These are phyloP conservation scores for Vitis cinerea DNA, from an alignment of 164 flowering plant species.

Conservation along the genomic window DNA sequence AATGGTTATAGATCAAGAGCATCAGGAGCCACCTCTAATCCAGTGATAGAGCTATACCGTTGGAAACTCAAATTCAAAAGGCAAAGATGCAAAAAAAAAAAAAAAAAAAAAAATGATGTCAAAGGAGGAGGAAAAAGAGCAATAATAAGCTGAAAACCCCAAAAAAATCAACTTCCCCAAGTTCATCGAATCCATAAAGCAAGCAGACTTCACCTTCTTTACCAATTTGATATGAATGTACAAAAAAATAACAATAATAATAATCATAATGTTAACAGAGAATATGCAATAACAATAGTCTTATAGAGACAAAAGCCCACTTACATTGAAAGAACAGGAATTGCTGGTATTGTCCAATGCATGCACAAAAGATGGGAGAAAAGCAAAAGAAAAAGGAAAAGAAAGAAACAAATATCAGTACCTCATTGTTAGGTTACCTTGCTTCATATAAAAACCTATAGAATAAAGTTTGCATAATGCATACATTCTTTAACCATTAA, in stretches of 20 bases:
- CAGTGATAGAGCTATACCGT: no score
- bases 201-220: no score
- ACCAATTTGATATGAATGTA: not conserved
- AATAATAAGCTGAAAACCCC: no score
- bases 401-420: conserved; percentile 21
- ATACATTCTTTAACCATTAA: not conserved
- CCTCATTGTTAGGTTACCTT: not conserved
- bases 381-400: not conserved
- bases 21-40: no score
- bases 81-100: no score
- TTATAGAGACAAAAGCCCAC: conserved; percentile 26
- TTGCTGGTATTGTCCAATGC: conserved; percentile 61
- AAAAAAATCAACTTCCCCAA: no score
- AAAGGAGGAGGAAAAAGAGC: no score
- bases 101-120: no score
- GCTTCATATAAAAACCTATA: not conserved
- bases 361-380: conserved; percentile 26
- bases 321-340: conserved; percentile 98
- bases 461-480: not conserved
- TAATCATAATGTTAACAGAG: not conserved
- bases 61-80: no score
- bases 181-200: no score
- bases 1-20: no score
- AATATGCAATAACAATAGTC: not conserved
- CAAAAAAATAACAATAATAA: not conserved